Evolutionary conservation across 1,284 basidiomycete genomes (phyloP), one percentile per base, ranked within the genome.

Genomic region (Ceratobasidium sp.): DNA sequence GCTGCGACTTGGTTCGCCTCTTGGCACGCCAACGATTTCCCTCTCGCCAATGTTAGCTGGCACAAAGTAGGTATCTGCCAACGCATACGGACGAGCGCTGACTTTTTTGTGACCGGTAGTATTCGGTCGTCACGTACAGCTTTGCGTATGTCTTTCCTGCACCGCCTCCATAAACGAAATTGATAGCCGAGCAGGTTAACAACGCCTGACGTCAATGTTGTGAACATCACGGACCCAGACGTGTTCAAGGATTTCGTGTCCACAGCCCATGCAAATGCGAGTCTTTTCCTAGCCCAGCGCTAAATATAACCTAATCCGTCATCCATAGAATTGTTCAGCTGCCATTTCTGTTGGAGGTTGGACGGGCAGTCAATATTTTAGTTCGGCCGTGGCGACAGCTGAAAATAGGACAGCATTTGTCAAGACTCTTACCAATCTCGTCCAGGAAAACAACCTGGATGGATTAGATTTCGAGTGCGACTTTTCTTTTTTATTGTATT

Each of bases 401-500:
- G 34, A 72, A 5, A 76, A 74, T 52, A 79, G 82, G 32, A 70
- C 77, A 28, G 80, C 74, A 0, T 84, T 86, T 69, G 80, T 82
- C 50, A 71, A 75, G 12, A 82, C 82, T 72, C 82, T 85, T 69
- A 73, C 80, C 18, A 72, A 73, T 30, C 77, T 84, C 32, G 82
- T 84, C 75, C 77, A 81, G 71, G 64, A 77, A 70, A 84, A 83
- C 77, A 76, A 80, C 65, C 76, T 85, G 1, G 84, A 85, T 74
- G 84, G 84, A 26, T 80, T 85, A 74, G 83, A 85, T 74, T 80
- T 84, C 32, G 74, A 75, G 74, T 75, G 59, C 57, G 75, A n/a
- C n/a, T n/a, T n/a, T 23, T 55, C 28, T 2, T 4, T 41, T 18
- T 4, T 26, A 18, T 70, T 23, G 26, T 14, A 2, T 0, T 32